These are phyloP conservation scores for Cryptococcus hybrid DNA, from an alignment of 1,284 basidiomycete species.

Conservation along the genomic window DNA sequence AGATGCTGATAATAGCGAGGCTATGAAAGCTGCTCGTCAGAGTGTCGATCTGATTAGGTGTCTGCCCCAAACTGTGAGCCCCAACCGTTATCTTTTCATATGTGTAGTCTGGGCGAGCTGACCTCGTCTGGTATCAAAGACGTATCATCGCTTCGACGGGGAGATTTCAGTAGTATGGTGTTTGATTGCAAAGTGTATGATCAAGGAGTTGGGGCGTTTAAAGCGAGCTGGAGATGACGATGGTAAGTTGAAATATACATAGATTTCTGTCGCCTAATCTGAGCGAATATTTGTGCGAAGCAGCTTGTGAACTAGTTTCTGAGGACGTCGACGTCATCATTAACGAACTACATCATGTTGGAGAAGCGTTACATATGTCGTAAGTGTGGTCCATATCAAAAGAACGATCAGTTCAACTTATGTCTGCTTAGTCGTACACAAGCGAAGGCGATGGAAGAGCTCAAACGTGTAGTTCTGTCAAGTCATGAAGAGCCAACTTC, in stretches of 20 bases:
- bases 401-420: no score
- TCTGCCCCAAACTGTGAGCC: conserved; percentile 31
- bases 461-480: no score
- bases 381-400: no score
- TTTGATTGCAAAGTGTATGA: conserved; percentile 38
- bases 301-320: conserved; percentile 13
- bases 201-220: conserved; percentile 41
- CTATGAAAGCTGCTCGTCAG: conserved; percentile 32
- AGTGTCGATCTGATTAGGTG: conserved; percentile 32
- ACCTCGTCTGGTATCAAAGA: conserved; percentile 12
- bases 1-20: conserved; percentile 35
- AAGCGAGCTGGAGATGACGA: conserved; percentile 21
- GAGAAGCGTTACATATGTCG: no score
- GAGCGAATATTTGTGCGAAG: background rate
- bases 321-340: conserved; percentile 28
- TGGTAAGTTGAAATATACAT: conserved; percentile 9
- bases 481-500: no score
- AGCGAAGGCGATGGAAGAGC: no score
- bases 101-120: background rate
- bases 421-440: no score
- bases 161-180: conserved; percentile 42
- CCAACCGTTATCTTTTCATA: background rate
- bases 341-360: conserved; percentile 11
- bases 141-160: conserved; percentile 37
- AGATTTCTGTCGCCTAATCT: no score